phyloP scores from a whole-genome alignment of 2,329 filamentous ascomycete genomes.

The Aspergillus sp. region DNA sequence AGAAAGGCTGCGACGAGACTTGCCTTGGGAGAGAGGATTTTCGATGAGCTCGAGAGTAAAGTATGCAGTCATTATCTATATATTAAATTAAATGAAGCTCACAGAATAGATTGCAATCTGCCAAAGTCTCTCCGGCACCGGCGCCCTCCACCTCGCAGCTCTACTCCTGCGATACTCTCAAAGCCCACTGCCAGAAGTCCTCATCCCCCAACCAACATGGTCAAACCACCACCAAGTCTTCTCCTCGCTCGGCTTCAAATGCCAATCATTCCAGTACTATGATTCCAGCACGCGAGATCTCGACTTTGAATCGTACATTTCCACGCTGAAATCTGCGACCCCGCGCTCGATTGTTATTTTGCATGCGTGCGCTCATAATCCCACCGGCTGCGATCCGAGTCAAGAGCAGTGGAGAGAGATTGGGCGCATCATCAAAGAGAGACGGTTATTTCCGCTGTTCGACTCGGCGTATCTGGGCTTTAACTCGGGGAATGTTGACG shows the following conservation, averaged over 20 bases:
- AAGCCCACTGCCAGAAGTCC: constrained; percentile 7
- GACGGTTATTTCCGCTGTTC: constrained; percentile 78
- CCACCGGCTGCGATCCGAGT: constrained; percentile 83
- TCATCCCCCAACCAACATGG: constrained; percentile 2
- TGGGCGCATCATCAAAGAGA: constrained; percentile 41
- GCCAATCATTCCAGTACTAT: constrained; percentile 43
- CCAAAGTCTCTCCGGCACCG: constrained; percentile 89
- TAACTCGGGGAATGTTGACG: constrained; percentile 21
- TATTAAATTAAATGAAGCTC: background rate
- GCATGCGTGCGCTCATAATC: constrained; percentile 89
- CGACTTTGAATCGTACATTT: constrained; percentile 11
- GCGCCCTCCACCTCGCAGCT: constrained; percentile 20
- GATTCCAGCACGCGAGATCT: constrained; percentile 9
- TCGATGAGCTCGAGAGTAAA: constrained; percentile 2
- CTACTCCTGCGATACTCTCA: constrained; percentile 13
- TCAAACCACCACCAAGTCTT: constrained; percentile 2
- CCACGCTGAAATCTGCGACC: constrained; percentile 43
- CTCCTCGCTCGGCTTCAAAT: constrained; percentile 43
- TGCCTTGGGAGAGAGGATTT: constrained; percentile 58
- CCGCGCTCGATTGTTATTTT: constrained; percentile 35
- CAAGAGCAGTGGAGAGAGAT: constrained; percentile 82
- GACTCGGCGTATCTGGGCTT: constrained; percentile 25
- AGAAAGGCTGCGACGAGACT: constrained; percentile 81
- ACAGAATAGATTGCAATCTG: constrained; percentile 33
- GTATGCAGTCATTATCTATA: constrained; percentile 6